Percentiles rank a stretch among this genome's conserved stretches.
Conservation (phyloP, 2,329 filamentous ascomycete genomes). For the Scopulariopsis brevicaulis region DNA sequence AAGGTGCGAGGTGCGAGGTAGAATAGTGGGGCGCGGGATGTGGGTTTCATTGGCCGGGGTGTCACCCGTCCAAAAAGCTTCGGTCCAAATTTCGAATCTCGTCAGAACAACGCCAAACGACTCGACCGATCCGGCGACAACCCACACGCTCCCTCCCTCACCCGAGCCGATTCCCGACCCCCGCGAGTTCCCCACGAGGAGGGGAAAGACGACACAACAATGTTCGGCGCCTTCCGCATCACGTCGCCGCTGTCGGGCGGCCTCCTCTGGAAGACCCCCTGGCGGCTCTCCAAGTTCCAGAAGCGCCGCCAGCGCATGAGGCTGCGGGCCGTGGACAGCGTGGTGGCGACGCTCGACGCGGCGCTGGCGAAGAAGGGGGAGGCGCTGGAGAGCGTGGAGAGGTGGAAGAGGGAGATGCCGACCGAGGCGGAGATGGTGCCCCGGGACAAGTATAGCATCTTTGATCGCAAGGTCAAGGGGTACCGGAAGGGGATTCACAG, state of each 20-base stretch:
- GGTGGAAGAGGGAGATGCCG: constrained; percentile 95
- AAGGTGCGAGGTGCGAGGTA: not conserved
- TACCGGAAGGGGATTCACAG: constrained; percentile 98
- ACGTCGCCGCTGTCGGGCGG: constrained; percentile 68
- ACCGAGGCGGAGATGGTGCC: constrained; percentile 91
- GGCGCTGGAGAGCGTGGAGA: constrained; percentile 65
- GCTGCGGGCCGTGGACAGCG: constrained; percentile 71
- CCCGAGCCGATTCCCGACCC: not conserved
- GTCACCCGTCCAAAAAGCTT: not conserved
- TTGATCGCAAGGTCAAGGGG: constrained; percentile 88
- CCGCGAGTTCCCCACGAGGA: not conserved
- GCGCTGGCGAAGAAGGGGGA: constrained; percentile 66
- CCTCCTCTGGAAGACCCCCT: constrained; percentile 94
- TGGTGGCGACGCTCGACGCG: constrained; percentile 72
- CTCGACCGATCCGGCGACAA: not conserved
- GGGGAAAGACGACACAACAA: constrained; percentile 20
- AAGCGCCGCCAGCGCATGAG: constrained; percentile 79
- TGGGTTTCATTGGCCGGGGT: not conserved
- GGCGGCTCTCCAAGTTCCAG: constrained; percentile 85
- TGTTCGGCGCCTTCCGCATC: constrained; percentile 78
- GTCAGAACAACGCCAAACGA: not conserved
- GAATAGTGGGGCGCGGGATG: not conserved
- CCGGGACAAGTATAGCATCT: constrained; percentile 95
- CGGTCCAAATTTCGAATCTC: not conserved
- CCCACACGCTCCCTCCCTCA: not conserved